Evolutionary conservation across 2,329 filamentous ascomycete genomes (phyloP).

Genomic region (Pestalotiopsis sp.): DNA sequence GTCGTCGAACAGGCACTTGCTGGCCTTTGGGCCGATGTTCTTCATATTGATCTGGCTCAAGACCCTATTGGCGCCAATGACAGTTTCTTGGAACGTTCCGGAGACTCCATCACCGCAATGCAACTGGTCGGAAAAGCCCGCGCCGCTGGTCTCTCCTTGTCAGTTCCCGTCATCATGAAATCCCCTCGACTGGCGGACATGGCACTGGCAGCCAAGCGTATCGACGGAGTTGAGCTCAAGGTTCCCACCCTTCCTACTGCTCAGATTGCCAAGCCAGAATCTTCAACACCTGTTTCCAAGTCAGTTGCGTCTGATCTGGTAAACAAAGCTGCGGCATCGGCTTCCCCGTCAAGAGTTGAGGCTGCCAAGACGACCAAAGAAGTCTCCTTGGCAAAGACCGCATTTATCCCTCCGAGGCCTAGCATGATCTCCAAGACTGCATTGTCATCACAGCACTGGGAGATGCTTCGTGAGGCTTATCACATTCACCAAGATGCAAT

Average conservation of each 20-base stretch:
- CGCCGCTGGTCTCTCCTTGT: constrained; percentile 1
- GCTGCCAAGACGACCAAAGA: neutral
- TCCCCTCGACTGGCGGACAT: neutral
- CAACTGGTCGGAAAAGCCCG: neutral
- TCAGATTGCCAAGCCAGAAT: neutral
- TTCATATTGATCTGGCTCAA: neutral
- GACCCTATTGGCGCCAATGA: constrained; percentile 2
- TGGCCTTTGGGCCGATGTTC: neutral
- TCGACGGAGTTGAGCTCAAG: neutral
- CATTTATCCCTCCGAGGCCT: neutral
- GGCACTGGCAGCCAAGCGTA: constrained; percentile 7
- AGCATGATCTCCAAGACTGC: neutral
- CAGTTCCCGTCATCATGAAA: constrained; percentile 9
- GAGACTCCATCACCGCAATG: constrained; percentile 3
- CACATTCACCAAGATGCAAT: neutral
- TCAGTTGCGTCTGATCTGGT: neutral
- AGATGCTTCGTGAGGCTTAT: neutral
- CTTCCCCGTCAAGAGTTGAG: neutral
- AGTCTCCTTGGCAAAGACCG: neutral
- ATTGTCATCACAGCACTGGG: neutral
- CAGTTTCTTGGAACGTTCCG: neutral
- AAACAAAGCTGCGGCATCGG: neutral
- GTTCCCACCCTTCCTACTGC: neutral
- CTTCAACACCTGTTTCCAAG: neutral
- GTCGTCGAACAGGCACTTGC: neutral